phyloP scores from a whole-genome alignment of 179 eudicot species.

The Drosera spatulata region DNA sequence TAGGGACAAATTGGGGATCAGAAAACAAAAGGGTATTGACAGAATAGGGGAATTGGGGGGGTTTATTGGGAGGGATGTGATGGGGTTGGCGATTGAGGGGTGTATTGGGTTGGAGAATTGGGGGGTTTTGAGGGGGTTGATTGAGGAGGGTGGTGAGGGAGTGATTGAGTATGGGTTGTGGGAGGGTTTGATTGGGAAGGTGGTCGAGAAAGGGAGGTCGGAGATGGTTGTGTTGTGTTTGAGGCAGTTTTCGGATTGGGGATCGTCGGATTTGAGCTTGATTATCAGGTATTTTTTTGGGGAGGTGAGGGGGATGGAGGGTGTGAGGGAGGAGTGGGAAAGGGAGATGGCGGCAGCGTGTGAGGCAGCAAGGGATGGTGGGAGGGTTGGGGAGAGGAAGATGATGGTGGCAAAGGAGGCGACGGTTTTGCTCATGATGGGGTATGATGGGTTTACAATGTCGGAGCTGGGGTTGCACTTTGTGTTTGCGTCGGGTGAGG shows the following conservation, averaged over 20 bases:
- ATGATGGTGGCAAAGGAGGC: slow-evolving; percentile 50
- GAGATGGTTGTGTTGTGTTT: slow-evolving; percentile 58
- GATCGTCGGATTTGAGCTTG: slow-evolving; percentile 32
- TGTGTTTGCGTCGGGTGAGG: slow-evolving; percentile 34
- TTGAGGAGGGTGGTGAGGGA: slow-evolving; percentile 17
- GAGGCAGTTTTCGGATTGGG: slow-evolving; percentile 40
- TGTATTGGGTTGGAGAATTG: slow-evolving; percentile 43
- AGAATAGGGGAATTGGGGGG: slow-evolving; percentile 38
- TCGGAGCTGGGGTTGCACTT: slow-evolving; percentile 71
- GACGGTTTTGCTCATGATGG: slow-evolving; percentile 59
- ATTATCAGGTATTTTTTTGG: slow-evolving; percentile 53
- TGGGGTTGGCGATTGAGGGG: slow-evolving; percentile 52
- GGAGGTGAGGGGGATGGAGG: slow-evolving; percentile 26
- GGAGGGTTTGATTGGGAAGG: slow-evolving; percentile 28
- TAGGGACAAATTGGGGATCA: slow-evolving; percentile 13
- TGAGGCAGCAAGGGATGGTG: slow-evolving; percentile 20
- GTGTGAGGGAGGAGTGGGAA: slow-evolving; percentile 70
- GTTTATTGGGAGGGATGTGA: slow-evolving; percentile 50
- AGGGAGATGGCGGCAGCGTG: slow-evolving; percentile 42
- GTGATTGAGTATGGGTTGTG: slow-evolving; percentile 34
- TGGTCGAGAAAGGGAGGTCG: slow-evolving; percentile 38
- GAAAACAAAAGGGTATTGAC: slow-evolving; percentile 1
- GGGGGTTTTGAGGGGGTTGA: slow-evolving; percentile 39
- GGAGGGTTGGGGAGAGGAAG: slow-evolving; percentile 18
- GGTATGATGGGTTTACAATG: slow-evolving; percentile 50